Conservation (phyloP, 805 yeast species). For the Saccharomycodes ludwigii region DNA sequence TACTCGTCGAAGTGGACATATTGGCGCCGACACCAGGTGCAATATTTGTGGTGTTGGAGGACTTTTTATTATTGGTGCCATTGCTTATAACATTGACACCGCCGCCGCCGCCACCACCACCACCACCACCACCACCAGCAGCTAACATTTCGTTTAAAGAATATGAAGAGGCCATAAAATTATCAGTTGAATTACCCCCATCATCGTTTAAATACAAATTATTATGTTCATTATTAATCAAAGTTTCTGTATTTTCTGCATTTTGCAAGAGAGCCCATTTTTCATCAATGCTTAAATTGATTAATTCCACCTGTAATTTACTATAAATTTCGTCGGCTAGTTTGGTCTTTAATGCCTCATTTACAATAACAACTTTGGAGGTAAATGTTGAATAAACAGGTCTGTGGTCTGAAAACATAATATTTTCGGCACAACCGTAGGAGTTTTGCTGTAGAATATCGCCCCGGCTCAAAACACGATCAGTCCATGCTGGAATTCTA, state of each 20-base stretch:
- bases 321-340: conserved; percentile 47
- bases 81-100: conserved; percentile 7
- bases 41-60: too few species aligned
- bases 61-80: conserved; percentile 15
- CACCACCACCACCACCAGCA: not conserved
- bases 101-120: not conserved
- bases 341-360: conserved; percentile 39
- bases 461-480: conserved; percentile 63
- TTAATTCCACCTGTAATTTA: conserved; percentile 33
- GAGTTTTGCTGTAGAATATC: conserved; percentile 42
- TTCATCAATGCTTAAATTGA: conserved; percentile 27
- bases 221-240: not conserved
- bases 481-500: conserved; percentile 97
- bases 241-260: conserved; percentile 22
- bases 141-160: not conserved
- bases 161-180: too few species aligned
- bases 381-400: conserved; percentile 72
- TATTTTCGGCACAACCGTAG: conserved; percentile 46
- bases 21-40: not conserved
- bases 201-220: conserved; percentile 2
- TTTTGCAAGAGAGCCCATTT: conserved; percentile 51
- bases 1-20: conserved; percentile 5
- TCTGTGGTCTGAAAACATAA: conserved; percentile 75
- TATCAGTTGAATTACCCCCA: too few species aligned
- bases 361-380: conserved; percentile 51